Conservation (phyloP, 805 yeast species). For the Priceomyces melissophilus region DNA sequence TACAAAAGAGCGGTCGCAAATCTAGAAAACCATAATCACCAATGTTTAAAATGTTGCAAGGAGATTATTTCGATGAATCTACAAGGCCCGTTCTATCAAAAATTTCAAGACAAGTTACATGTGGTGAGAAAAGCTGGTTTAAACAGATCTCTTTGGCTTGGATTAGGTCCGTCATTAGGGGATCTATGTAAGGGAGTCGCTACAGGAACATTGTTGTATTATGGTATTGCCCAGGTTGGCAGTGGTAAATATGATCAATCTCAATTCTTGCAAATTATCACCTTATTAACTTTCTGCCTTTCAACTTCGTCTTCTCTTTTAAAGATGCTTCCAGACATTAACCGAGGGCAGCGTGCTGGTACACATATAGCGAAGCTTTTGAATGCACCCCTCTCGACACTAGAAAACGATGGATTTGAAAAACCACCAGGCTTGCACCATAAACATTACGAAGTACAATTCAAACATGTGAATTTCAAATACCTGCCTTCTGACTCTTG, state of each 20-base stretch:
- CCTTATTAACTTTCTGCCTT: slow-evolving; percentile 71
- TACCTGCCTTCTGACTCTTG: slow-evolving; percentile 24
- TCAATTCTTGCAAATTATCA: slow-evolving; percentile 65
- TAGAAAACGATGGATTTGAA: slow-evolving; percentile 35
- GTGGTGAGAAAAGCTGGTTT: slow-evolving; percentile 39
- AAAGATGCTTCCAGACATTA: slow-evolving; percentile 70
- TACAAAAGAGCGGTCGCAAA: slow-evolving; percentile 57
- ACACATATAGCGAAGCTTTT: slow-evolving; percentile 43
- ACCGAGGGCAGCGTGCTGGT: slow-evolving; percentile 76
- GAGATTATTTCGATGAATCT: slow-evolving; percentile 61
- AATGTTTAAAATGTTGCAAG: slow-evolving; percentile 54
- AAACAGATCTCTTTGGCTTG: slow-evolving; percentile 56
- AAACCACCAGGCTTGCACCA: slow-evolving; percentile 17
- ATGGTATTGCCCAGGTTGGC: slow-evolving; percentile 73
- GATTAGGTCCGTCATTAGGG: slow-evolving; percentile 62
- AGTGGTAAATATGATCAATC: slow-evolving; percentile 49
- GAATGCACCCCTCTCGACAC: slow-evolving; percentile 25
- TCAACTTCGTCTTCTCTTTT: slow-evolving; percentile 59
- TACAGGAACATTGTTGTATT: slow-evolving; percentile 72
- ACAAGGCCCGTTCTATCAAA: slow-evolving; percentile 42
- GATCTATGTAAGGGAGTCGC: slow-evolving; percentile 54
- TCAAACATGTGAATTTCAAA: slow-evolving; percentile 46
- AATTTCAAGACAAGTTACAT: slow-evolving; percentile 28
- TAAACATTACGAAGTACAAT: slow-evolving; percentile 21
- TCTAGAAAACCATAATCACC: slow-evolving; percentile 51